These are phyloP conservation scores for Saccharum hybrid DNA, from an alignment of 202 grass and related monocot genomes.

Conservation along the genomic window DNA sequence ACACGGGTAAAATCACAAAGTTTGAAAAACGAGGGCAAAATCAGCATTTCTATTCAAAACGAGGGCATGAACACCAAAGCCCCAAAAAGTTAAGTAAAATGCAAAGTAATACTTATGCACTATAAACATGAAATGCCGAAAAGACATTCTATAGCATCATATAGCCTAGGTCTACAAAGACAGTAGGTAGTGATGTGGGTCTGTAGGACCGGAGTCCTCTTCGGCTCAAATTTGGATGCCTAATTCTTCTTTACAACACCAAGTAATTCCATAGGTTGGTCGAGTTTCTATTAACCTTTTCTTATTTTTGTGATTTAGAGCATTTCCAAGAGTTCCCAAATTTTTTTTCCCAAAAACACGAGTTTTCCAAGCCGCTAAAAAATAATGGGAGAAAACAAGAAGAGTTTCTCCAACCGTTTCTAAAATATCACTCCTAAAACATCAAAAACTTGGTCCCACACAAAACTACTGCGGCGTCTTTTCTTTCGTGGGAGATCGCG, in stretches of 20 bases:
- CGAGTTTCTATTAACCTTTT: neutral
- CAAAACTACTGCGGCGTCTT: too few relatives aligned
- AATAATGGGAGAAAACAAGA: too few relatives aligned
- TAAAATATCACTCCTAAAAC: too few relatives aligned
- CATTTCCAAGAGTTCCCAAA: too few relatives aligned
- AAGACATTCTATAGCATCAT: neutral
- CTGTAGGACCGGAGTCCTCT: neutral
- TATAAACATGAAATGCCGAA: neutral
- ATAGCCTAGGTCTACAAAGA: neutral
- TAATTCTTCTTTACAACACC: neutral
- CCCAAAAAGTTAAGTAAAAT: neutral
- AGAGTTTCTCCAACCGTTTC: too few relatives aligned
- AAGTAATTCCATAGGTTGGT: neutral
- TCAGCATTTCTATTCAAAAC: neutral
- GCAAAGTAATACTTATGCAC: neutral
- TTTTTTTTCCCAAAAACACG: too few relatives aligned
- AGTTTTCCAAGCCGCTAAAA: too few relatives aligned
- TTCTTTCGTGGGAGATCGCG: too few relatives aligned
- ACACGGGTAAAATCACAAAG: neutral
- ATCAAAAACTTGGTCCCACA: too few relatives aligned
- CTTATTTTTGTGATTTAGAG: neutral
- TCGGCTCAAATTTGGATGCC: neutral
- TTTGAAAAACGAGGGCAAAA: neutral
- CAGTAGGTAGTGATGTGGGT: neutral
- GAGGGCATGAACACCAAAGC: neutral